Percentiles rank a stretch among this genome's conserved stretches.
phyloP scores from a whole-genome alignment of 2,329 filamentous ascomycete species.

The Thielaviopsis punctulata region DNA sequence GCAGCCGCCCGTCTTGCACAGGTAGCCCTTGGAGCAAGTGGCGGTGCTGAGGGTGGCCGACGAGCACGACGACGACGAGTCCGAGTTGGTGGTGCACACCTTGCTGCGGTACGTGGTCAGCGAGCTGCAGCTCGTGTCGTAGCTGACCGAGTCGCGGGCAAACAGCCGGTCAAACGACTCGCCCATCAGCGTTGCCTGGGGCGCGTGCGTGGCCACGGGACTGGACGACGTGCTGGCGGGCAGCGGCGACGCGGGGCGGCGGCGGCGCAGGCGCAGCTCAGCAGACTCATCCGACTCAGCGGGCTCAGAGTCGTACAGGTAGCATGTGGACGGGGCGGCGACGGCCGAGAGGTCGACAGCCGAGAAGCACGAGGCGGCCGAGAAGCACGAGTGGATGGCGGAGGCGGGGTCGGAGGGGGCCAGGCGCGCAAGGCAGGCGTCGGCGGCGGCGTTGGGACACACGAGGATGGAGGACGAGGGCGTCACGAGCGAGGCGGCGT shows the following conservation, averaged over 20 bases:
- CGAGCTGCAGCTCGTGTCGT: constrained; percentile 9
- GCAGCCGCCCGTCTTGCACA: constrained; percentile 31
- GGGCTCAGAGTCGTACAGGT: constrained; percentile 18
- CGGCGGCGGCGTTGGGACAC: constrained; percentile 24
- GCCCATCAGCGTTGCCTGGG: constrained; percentile 9
- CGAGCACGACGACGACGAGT: constrained; percentile 24
- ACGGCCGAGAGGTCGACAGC: constrained; percentile 16
- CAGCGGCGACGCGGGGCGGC: constrained; percentile 2
- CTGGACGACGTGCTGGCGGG: constrained; percentile 4
- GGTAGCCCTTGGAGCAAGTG: constrained; percentile 26
- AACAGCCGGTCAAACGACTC: constrained; percentile 13
- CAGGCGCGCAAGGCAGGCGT: constrained; percentile 27
- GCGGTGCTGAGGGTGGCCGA: constrained; percentile 19
- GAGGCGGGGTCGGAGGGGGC: constrained; percentile 16
- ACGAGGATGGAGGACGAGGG: constrained; percentile 24
- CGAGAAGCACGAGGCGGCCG: constrained; percentile 20
- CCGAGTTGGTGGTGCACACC: constrained; percentile 16
- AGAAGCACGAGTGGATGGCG: constrained; percentile 24
- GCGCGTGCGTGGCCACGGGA: not conserved
- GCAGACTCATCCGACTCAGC: not conserved
- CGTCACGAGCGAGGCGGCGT: constrained; percentile 15
- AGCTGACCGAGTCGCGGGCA: constrained; percentile 4
- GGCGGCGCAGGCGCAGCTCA: constrained; percentile 9
- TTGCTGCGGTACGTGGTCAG: constrained; percentile 19
- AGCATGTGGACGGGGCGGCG: constrained; percentile 18